These are phyloP conservation scores for Brassica incana DNA, from an alignment of 345 rosid genomes.

Conservation along the genomic window DNA sequence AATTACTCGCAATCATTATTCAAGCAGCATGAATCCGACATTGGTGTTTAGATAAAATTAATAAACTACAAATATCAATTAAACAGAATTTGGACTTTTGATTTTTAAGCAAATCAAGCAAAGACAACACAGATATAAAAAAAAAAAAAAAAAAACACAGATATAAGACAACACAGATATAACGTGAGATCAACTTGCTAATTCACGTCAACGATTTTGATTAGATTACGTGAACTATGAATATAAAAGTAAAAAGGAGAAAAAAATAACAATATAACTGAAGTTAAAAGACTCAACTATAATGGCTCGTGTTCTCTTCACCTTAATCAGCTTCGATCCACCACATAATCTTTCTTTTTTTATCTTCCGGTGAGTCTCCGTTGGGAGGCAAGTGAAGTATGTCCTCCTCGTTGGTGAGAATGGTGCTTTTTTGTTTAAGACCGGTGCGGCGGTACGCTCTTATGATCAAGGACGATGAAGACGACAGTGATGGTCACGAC, in stretches of 20 bases:
- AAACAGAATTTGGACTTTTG: neutral
- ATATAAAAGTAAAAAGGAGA: neutral
- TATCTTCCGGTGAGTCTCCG: neutral
- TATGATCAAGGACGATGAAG: conserved; percentile 61
- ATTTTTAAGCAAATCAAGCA: neutral
- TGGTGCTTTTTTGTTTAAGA: conserved; percentile 71
- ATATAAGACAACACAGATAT: neutral
- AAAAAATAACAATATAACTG: neutral
- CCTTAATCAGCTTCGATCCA: conserved; percentile 30
- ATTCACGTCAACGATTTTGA: conserved; percentile 9
- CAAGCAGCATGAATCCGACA: neutral
- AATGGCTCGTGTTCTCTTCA: too few relatives aligned
- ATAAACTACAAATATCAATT: too few relatives aligned
- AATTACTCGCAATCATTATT: too few relatives aligned
- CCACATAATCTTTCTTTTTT: conserved; percentile 1
- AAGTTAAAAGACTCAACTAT: neutral
- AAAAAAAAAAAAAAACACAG: too few relatives aligned
- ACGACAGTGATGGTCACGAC: conserved; percentile 32
- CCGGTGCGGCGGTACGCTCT: conserved; percentile 72
- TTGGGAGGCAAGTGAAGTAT: conserved; percentile 80
- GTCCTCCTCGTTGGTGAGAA: conserved; percentile 73
- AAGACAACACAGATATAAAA: neutral
- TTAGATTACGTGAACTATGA: conserved; percentile 17
- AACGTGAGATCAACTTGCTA: neutral
- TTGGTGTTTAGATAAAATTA: too few relatives aligned